Evolutionary conservation across 2,329 filamentous ascomycete genomes (phyloP).

Genomic region (Cadophora sp.): DNA sequence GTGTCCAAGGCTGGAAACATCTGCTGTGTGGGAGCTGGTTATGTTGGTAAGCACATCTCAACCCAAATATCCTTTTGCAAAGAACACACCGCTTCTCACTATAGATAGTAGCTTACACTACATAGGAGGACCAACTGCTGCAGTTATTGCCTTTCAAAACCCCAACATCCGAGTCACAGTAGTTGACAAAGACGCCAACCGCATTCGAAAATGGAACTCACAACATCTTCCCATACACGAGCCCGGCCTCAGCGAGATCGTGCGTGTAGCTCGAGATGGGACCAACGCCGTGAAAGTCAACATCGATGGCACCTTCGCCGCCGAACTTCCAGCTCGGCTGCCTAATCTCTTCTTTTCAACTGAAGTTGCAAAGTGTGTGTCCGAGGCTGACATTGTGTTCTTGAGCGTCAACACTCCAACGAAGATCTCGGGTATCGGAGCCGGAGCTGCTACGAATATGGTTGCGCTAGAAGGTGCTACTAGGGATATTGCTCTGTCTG

Average conservation of each 20-base stretch:
- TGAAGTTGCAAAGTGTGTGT: slow-evolving; percentile 66
- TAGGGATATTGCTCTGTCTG: slow-evolving; percentile 68
- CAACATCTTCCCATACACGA: slow-evolving; percentile 76
- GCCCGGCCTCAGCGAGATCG: slow-evolving; percentile 71
- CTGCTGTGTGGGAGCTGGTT: slow-evolving; percentile 20
- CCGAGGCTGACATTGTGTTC: slow-evolving; percentile 73
- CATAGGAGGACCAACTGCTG: slow-evolving; percentile 71
- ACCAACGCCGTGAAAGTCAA: slow-evolving; percentile 7
- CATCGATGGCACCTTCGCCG: slow-evolving; percentile 13
- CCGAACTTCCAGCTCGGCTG: slow-evolving; percentile 50
- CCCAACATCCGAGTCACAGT: slow-evolving; percentile 73
- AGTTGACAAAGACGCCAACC: slow-evolving; percentile 69
- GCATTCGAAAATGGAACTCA: slow-evolving; percentile 76
- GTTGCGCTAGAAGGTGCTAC: slow-evolving; percentile 74
- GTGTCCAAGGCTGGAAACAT: slow-evolving; percentile 11
- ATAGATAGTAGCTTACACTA: neutral
- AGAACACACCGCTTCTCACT: neutral
- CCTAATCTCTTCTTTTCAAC: slow-evolving; percentile 79
- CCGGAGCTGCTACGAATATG: slow-evolving; percentile 74
- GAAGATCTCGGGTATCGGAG: slow-evolving; percentile 71
- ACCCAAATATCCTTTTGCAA: no score
- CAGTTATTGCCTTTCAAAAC: slow-evolving; percentile 76
- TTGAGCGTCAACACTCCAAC: slow-evolving; percentile 81
- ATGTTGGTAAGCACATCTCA: slow-evolving; percentile 18
- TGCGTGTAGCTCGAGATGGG: slow-evolving; percentile 64